Percentiles rank a stretch among this genome's conserved stretches.
phyloP scores from a whole-genome alignment of 2,329 filamentous ascomycete genomes.

The Cephalotrichum gorgonifer region DNA sequence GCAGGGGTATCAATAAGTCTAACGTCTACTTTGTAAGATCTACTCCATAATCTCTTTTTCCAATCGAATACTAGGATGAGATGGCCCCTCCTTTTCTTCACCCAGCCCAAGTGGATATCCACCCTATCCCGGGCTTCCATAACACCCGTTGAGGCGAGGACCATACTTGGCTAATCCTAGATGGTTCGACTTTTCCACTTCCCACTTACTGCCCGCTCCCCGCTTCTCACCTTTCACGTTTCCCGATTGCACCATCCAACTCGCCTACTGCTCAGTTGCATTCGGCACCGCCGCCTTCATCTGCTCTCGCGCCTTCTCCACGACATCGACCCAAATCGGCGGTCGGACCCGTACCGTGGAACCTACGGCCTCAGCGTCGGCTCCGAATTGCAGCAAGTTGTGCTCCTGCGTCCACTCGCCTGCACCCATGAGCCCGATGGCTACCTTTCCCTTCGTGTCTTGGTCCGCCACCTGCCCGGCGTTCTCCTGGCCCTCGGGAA shows the following conservation, averaged over 20 bases:
- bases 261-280: neutral
- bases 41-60: neutral
- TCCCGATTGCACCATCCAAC: no score
- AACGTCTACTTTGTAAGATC: neutral
- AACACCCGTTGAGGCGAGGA: no score
- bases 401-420: conserved; percentile 45
- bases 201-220: no score
- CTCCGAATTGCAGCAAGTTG: conserved; percentile 34
- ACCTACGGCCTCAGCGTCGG: conserved; percentile 32
- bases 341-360: conserved; percentile 21
- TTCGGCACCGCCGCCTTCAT: conserved; percentile 3
- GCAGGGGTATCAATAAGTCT: neutral
- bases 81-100: neutral
- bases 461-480: conserved; percentile 20
- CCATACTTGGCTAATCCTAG: no score
- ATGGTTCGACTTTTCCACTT: no score
- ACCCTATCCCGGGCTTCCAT: no score
- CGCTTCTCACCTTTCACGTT: no score
- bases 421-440: conserved; percentile 43
- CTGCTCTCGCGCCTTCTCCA: conserved; percentile 20
- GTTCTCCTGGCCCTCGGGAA: conserved; percentile 20
- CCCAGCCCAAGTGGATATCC: neutral
- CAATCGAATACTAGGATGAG: neutral
- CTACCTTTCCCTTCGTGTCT: conserved; percentile 28
- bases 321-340: conserved; percentile 33